phyloP scores from a whole-genome alignment of 306 rosid genomes.

The Sophora flavescens region DNA sequence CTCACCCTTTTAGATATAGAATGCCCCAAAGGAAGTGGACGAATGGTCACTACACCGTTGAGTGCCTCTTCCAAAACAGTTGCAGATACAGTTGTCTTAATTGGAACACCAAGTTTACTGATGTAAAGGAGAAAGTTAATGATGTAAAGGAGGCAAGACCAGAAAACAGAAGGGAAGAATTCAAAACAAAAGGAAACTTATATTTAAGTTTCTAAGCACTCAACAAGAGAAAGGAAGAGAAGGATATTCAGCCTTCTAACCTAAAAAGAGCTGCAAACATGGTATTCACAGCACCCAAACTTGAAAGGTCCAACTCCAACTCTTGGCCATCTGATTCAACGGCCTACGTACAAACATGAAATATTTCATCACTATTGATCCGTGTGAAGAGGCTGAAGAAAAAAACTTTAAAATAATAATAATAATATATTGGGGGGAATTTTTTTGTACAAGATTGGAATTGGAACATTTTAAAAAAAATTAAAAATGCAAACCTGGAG shows the following conservation, averaged over 20 bases:
- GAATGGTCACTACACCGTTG: constrained; percentile 70
- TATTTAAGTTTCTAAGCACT: constrained; percentile 3
- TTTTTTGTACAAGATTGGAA: background rate
- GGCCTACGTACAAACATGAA: constrained; percentile 65
- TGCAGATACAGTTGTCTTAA: constrained; percentile 96
- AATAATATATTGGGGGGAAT: background rate
- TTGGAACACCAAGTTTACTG: constrained; percentile 99
- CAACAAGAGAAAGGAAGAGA: constrained; percentile 35
- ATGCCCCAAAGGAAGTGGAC: constrained; percentile 78
- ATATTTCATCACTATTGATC: constrained; percentile 29
- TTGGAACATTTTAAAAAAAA: constrained; percentile 24
- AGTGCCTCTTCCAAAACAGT: constrained; percentile 96
- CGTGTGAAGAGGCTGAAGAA: constrained; percentile 5
- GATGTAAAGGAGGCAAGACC: constrained; percentile 28
- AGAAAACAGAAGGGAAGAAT: constrained; percentile 1
- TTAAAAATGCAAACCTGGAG: constrained; percentile 37
- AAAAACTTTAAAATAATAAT: background rate
- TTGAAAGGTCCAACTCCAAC: constrained; percentile 97
- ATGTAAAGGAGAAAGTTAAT: constrained; percentile 37
- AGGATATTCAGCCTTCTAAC: constrained; percentile 47
- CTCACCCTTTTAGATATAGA: constrained; percentile 76
- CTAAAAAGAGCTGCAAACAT: constrained; percentile 99
- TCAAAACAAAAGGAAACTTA: background rate
- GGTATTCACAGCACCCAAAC: constrained; percentile 96
- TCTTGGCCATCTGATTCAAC: constrained; percentile 94